Evolutionary conservation across 2,329 filamentous ascomycete genomes (phyloP).

Genomic region (Gaeumannomyces sp.): DNA sequence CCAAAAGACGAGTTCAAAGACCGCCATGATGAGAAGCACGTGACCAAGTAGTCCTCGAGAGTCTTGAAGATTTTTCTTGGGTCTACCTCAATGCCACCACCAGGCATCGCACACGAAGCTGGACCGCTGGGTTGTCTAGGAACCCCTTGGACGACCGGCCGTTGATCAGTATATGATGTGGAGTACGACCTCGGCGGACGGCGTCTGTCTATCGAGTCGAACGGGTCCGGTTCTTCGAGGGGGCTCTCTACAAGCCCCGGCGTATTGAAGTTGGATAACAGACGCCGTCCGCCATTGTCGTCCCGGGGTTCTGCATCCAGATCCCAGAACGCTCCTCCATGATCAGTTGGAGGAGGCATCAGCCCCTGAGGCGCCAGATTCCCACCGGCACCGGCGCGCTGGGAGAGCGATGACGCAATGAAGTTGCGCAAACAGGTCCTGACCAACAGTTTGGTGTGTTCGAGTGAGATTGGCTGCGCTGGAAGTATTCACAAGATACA

Average conservation of each 20-base stretch:
- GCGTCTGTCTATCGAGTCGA: not conserved
- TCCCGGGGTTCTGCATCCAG: not conserved
- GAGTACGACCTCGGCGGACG: conserved; percentile 33
- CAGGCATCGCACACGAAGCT: not conserved
- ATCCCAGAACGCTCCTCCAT: not conserved
- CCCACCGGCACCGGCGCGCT: not conserved
- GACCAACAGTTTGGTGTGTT: conserved; percentile 49
- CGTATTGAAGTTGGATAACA: not conserved
- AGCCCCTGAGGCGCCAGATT: not conserved
- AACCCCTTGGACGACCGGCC: conserved; percentile 13
- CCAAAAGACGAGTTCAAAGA: conserved; percentile 72
- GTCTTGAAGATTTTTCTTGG: conserved; percentile 62
- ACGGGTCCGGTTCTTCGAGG: not conserved
- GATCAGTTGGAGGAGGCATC: not conserved
- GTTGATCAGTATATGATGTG: conserved; percentile 37
- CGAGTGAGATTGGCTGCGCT: conserved; percentile 43
- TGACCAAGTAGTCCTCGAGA: conserved; percentile 70
- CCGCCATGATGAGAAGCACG: conserved; percentile 61
- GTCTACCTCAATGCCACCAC: conserved; percentile 22
- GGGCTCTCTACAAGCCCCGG: not conserved
- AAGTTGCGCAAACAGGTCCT: conserved; percentile 33
- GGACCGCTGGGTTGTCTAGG: not conserved
- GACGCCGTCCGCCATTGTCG: not conserved
- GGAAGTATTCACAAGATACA: not conserved
- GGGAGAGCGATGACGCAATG: conserved; percentile 17